Evolutionary conservation across 2,329 filamentous ascomycete species (phyloP).

Genomic region (Fusarium multiceps): DNA sequence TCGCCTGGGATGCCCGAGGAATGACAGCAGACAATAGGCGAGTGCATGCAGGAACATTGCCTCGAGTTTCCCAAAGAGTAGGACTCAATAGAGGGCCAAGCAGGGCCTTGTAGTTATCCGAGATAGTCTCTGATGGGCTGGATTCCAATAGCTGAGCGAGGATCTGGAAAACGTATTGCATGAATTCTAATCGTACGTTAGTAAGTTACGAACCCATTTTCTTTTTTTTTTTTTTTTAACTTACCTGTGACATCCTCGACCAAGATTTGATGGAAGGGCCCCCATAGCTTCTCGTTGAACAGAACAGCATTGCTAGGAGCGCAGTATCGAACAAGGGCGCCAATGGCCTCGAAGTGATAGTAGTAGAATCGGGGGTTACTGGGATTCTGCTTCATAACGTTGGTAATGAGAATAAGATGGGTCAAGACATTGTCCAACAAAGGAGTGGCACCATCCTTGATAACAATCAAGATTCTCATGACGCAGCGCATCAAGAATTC

Average conservation of each 20-base stretch:
- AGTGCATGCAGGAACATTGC: constrained; percentile 91
- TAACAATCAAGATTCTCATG: constrained; percentile 95
- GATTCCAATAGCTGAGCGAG: constrained; percentile 90
- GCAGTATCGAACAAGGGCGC: constrained; percentile 82
- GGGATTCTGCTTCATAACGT: constrained; percentile 91
- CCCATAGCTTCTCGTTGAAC: constrained; percentile 84
- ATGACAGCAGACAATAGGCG: constrained; percentile 87
- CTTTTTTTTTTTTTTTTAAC: constrained; percentile 19
- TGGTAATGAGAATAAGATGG: constrained; percentile 89
- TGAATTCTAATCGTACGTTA: constrained; percentile 75
- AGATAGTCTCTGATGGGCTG: constrained; percentile 81
- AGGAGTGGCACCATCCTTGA: constrained; percentile 81
- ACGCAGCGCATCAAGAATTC: constrained; percentile 99
- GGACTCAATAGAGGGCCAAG: constrained; percentile 82
- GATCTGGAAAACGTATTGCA: constrained; percentile 95
- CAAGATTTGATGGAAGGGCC: constrained; percentile 83
- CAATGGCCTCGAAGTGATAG: constrained; percentile 95
- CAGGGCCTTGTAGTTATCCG: constrained; percentile 82
- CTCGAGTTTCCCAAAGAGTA: constrained; percentile 89
- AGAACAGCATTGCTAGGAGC: constrained; percentile 72
- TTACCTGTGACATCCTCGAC: constrained; percentile 82
- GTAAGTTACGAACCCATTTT: constrained; percentile 7
- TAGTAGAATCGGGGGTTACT: constrained; percentile 99
- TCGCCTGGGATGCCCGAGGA: constrained; percentile 76
- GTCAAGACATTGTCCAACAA: constrained; percentile 82